Evolutionary conservation across 1,139 yeast genomes (phyloP).

Genomic region (Groenewaldozyma auringiensis): DNA sequence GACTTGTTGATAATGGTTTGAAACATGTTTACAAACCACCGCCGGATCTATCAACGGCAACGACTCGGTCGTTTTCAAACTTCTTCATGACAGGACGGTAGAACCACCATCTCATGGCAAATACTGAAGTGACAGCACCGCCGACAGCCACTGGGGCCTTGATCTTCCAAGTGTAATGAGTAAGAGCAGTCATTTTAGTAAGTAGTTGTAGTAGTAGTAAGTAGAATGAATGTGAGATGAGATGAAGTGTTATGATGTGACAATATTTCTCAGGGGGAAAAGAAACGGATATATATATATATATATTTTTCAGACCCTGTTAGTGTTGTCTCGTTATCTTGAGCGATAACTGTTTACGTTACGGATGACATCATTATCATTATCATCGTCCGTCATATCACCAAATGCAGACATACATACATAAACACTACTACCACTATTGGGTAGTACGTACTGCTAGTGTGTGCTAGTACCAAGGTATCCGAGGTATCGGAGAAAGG

Average conservation of each 20-base stretch:
- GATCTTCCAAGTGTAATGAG: constrained; percentile 17
- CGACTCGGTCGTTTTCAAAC: constrained; percentile 19
- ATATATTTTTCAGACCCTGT: neutral
- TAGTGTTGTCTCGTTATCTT: neutral
- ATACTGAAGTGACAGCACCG: constrained; percentile 18
- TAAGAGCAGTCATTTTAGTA: constrained; percentile 4
- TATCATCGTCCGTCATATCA: too few relatives aligned
- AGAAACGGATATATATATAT: neutral
- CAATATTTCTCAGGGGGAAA: neutral
- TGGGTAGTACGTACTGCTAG: too few relatives aligned
- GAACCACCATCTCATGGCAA: constrained; percentile 20
- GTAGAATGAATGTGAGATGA: neutral
- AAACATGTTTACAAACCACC: constrained; percentile 17
- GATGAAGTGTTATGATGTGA: neutral
- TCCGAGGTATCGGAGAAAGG: too few relatives aligned
- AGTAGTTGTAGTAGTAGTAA: constrained; percentile 3
- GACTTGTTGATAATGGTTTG: too few relatives aligned
- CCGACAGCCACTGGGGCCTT: constrained; percentile 19
- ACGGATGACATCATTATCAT: neutral
- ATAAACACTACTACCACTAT: too few relatives aligned
- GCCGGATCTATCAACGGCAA: constrained; percentile 24
- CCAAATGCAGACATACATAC: too few relatives aligned
- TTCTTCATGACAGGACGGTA: constrained; percentile 22
- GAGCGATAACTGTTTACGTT: neutral
- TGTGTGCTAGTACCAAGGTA: too few relatives aligned